Percentiles rank a stretch among this genome's conserved stretches.
phyloP scores from a whole-genome alignment of 2,329 filamentous ascomycete genomes.

The Calonectria pteridis region DNA sequence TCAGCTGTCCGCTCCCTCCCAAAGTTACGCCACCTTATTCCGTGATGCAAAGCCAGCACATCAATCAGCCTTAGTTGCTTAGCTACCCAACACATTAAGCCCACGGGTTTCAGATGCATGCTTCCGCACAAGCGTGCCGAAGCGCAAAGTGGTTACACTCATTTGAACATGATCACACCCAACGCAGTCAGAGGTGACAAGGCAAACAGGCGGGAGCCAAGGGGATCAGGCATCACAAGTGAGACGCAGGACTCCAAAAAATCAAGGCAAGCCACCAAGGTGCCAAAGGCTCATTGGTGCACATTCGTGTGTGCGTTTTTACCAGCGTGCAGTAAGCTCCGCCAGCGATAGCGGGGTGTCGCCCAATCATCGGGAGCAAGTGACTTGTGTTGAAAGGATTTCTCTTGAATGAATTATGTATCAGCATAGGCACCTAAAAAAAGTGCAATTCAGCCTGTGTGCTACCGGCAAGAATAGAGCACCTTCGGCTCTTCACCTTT shows the following conservation, averaged over 20 bases:
- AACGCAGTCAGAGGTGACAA: neutral
- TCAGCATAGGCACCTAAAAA: neutral
- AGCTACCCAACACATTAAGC: neutral
- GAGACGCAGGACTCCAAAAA: neutral
- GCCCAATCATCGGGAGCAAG: neutral
- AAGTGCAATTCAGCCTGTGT: neutral
- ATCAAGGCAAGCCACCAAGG: neutral
- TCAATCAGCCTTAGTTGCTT: neutral
- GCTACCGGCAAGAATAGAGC: neutral
- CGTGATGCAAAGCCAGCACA: constrained; percentile 23
- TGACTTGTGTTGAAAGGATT: constrained; percentile 11
- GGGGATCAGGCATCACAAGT: neutral
- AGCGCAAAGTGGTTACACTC: neutral
- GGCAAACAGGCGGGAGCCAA: neutral
- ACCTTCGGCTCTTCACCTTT: neutral
- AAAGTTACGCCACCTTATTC: constrained; percentile 4
- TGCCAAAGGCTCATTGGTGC: neutral
- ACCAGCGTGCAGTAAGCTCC: constrained; percentile 16
- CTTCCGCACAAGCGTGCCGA: neutral
- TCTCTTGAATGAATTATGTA: constrained; percentile 14
- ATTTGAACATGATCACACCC: neutral
- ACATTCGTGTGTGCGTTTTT: neutral
- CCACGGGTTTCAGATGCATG: neutral
- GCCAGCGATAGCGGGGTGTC: constrained; percentile 1
- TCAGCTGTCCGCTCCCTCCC: neutral